Evolutionary conservation across 2,329 filamentous ascomycete genomes (phyloP), one percentile per base, ranked within the genome.

Genomic region (Pseudogymnoascus destructans): DNA sequence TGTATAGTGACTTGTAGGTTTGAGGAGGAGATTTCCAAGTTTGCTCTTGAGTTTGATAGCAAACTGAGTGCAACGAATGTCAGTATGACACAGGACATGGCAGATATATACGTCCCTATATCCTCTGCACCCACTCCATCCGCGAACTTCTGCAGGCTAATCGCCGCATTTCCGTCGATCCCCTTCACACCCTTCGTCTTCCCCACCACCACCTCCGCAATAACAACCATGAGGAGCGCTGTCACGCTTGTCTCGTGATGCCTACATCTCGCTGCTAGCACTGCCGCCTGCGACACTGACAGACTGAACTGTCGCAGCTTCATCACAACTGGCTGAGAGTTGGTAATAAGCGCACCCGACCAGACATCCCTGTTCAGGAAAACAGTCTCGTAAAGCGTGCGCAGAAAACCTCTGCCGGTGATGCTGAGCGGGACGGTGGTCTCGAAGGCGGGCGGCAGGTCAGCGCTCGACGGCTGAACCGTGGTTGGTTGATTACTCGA

Each of bases 401-500:
- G 59, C 10, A 76, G 13, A 49, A 49, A 49, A 2, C 42, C 42
- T 27, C 23, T 23, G 1, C 23, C 4, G 13, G 23, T 27, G 42
- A 49, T 49, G 21, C 13, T 27, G 23, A 49, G 42, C n/a, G 42
- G 42, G 42, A 49, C 42, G 3, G 42, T 23, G 8, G 42, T 27
- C 42, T 49, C 42, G 23, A 49, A 49, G 8, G 42, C 7, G 3
- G 23, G 42, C 3, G 42, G 42, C 1, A 49, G 23, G 21, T 49
- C 23, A 8, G 42, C 23, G 23, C 13, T 17, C 13, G 42, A 49
- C 17, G 42, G 42, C 15, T 49, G 42, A 10, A 27, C 23, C 8
- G 42, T 38, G 1, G 60, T 55, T 1, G 61, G 58, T 27, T 63
- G 57, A 6, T 11, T 57, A 59, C 72, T 73, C 2, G 81, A 68